Percentiles rank a stretch among this genome's conserved stretches.
Conservation (phyloP, 208 protist genomes). For the Leishmania tarentolae region DNA sequence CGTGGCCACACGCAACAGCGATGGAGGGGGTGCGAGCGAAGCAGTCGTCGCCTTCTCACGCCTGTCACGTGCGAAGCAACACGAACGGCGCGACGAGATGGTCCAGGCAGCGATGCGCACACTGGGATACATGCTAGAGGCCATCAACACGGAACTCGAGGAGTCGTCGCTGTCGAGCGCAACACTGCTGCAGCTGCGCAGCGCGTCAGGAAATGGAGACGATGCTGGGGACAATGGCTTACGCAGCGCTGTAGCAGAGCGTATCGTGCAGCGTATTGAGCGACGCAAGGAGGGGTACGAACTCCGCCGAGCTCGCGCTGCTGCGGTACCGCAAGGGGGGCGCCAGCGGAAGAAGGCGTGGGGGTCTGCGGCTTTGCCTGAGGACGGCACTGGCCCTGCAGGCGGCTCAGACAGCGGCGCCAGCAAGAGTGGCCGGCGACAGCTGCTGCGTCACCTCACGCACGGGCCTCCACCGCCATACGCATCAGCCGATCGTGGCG, state of each 20-base stretch:
- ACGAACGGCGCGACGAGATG: constrained; percentile 57
- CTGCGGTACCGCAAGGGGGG: constrained; percentile 29
- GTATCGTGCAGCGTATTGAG: constrained; percentile 67
- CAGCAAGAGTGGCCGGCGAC: neutral
- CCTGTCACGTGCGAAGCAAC: constrained; percentile 34
- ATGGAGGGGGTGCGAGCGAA: constrained; percentile 12
- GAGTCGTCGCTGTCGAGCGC: constrained; percentile 40
- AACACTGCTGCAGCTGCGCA: constrained; percentile 29
- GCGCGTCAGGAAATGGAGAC: constrained; percentile 38
- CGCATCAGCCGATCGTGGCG: neutral
- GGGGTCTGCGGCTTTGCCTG: neutral
- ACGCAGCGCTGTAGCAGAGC: constrained; percentile 49
- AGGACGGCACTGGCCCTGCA: neutral
- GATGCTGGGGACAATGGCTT: neutral
- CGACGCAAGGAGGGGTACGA: constrained; percentile 61
- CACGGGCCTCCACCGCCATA: neutral
- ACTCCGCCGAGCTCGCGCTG: constrained; percentile 24
- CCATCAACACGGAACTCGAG: constrained; percentile 76
- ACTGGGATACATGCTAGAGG: constrained; percentile 73
- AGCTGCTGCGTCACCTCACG: constrained; percentile 1
- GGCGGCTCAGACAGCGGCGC: neutral
- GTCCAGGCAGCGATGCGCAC: constrained; percentile 55
- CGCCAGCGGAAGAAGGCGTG: constrained; percentile 15
- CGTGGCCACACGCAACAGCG: constrained; percentile 8
- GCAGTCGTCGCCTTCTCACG: neutral